Evolutionary conservation across 1,284 basidiomycete species (phyloP), one percentile per base, ranked within the genome.

Genomic region (Afroboletus lepidellus): DNA sequence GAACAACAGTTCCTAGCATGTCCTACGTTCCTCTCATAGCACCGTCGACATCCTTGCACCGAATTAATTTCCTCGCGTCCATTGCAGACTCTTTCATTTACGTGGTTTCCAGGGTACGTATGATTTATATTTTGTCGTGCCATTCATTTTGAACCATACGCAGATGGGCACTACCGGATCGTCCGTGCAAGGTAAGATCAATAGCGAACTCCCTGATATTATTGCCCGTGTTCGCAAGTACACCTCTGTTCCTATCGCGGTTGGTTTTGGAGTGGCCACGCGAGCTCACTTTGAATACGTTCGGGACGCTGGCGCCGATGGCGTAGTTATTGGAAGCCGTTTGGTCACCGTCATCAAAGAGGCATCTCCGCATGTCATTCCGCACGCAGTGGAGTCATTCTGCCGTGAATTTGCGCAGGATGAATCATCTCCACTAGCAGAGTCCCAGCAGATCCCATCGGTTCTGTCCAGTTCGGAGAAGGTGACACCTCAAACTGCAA

Each of bases 121-220:
- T 23, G n/a, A 41, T 30, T 23, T 32, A 27, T 34, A 27, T 39
- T 12, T 50, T 13, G 3, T n/a, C 18, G 12, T 16, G 21, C 32
- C 11, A 16, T 21, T 27, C 1, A 32, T 8, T 32, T 45, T 50
- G 37, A 70, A 24, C 12, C 24, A 54, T 42, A 8, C 41, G 30
- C 61, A 97, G 92, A 98, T 99, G 94, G 96, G 96, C 25, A 96
- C 92, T 1, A 99, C 96, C 1, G 97, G 96, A 37, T 98, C 94
- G 4, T 90, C 92, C 1, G 84, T 85, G 23, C 74, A 78, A 34
- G 82, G 84, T 12, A 78, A 75, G 0, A 83, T 95, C 68, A 94
- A 94, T 64, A 76, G 69, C 36, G 82, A 81, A 15, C 83, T 97
- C 8, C 92, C 92, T 2, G 83, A 88, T 55, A 86, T 94, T 54